phyloP scores from a whole-genome alignment of 352 stramenopile genomes.

The Pythium diclinum region DNA sequence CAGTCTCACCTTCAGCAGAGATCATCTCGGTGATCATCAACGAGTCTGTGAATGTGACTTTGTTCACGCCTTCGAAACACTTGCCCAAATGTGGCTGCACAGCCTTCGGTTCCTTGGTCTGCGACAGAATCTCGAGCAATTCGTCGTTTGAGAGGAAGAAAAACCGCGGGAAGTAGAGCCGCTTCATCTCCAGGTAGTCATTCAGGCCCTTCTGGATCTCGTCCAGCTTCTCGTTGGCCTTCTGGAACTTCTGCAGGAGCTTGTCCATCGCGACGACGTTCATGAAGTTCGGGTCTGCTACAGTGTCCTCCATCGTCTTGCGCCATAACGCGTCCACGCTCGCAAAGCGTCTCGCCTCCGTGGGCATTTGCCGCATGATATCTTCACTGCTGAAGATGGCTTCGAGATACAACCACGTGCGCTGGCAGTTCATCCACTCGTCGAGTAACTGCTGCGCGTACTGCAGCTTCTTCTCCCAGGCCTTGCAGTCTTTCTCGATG shows the following conservation, averaged over 20 bases:
- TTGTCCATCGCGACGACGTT: constrained; percentile 88
- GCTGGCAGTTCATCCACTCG: constrained; percentile 93
- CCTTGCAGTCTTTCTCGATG: constrained; percentile 90
- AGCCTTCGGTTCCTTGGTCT: constrained; percentile 92
- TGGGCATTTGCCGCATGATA: constrained; percentile 95
- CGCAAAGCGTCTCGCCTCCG: constrained; percentile 86
- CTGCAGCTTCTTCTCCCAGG: constrained; percentile 89
- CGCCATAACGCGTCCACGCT: constrained; percentile 88
- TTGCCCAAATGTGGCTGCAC: constrained; percentile 91
- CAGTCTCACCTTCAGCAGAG: constrained; percentile 89
- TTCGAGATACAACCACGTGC: constrained; percentile 95
- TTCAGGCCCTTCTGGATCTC: constrained; percentile 92
- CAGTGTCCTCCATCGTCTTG: constrained; percentile 92
- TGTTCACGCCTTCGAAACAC: constrained; percentile 89
- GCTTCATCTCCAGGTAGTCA: constrained; percentile 85
- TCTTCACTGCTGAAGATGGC: constrained; percentile 95
- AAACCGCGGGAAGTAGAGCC: constrained; percentile 89
- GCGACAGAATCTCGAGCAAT: constrained; percentile 92
- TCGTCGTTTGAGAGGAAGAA: constrained; percentile 97
- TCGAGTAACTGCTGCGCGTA: constrained; percentile 91
- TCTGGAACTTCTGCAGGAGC: constrained; percentile 89
- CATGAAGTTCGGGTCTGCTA: constrained; percentile 88
- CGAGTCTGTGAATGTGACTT: constrained; percentile 90
- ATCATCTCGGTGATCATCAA: constrained; percentile 94
- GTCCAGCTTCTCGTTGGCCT: constrained; percentile 92